Evolutionary conservation across 345 rosid genomes (phyloP), one percentile per base, ranked within the genome.

Genomic region (Corchorus capsularis): DNA sequence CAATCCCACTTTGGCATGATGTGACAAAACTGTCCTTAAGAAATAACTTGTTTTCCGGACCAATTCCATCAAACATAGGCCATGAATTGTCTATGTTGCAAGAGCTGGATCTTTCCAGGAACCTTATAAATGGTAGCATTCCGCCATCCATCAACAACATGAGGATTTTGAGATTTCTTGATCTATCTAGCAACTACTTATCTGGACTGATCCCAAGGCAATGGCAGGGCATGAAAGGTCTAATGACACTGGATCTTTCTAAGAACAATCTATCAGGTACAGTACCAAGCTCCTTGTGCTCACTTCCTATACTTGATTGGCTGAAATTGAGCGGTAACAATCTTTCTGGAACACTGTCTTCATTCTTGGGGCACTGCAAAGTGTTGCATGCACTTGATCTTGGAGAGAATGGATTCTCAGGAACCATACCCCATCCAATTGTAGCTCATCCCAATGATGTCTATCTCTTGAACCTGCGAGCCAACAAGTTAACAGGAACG

Each of bases 351-450:
- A 17, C 61, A 22, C 9, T 83, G n/a, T 55, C 82, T 6, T 15
- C 32, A n/a, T 34, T 69, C 37, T 50, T 75, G 13, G 50, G 61
- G 4, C 52, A 76, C 15, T 73, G 79, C 37, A 53, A 64, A 3
- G 4, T 2, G 1, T 1, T 81, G 13, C 8, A 16, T 0, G 13
- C 45, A 12, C 56, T 84, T 39, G 82, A 79, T 76, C 79, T 84
- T 68, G 71, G 84, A 66, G 60, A 60, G n/a, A 78, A 83, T 22
- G 54, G 19, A 20, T 64, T 83, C 7, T 60, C 53, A 2, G 86
- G 82, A 8, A 27, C 22, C 2, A 46, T 81, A 1, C 80, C 84
- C 5, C 7, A 41, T 3, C 71, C 71, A 76, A 73, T 77, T 1
- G 2, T 47, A 47, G 4, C 80, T 34, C 13, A 39, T 39, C 45